Base-by-base conservation (phyloP, 2,329 filamentous ascomycete genomes). In the Neonectria hederae region DNA sequence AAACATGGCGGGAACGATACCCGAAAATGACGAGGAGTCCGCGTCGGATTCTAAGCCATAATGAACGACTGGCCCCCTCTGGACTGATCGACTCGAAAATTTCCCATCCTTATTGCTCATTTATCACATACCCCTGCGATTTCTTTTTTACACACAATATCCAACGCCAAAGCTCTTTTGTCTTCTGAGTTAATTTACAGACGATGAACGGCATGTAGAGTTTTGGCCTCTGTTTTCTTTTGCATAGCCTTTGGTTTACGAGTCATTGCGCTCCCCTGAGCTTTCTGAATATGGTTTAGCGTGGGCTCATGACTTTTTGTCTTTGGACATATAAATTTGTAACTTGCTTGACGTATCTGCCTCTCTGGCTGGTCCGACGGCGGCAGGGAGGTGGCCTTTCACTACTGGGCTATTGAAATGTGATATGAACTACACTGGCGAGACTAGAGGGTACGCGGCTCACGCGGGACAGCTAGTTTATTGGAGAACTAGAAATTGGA, bases 21-120 rank as follows among this genome's bases (percentile, higher is more conserved):
- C 58, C 24, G 70, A 72, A 43, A 68, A 67, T 40, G 67, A 65
- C 21, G 65, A 65, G n/a, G 59, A 38, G 35, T 17, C 11, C 17
- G 52, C 54, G 13, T 30, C 42, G 38, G 59, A 67, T 9, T 7
- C 49, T 5, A 59, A 65, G 51, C 24, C 60, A 57, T 71, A 62
- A 65, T 45, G 9, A 19, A 38, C 28, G 11, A 40, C 8, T 43
- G 13, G 28, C 21, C 5, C 2, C 14, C 3, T n/a, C 22, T 30
- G 9, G 17, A 11, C 30, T 24, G n/a, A 22, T 22, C 19, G n/a
- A 19, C 30, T 24, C 24, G 22, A 19, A 28, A 42, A 35, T 38
- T 40, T 14, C 30, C 57, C 32, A 40, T 40, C 28, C 30, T 14
- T 28, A 55, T 30, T 40, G 8, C 9, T 21, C 49, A 22, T 38